Base-by-base conservation (phyloP, 2,329 filamentous ascomycete genomes). In the Bipolaris sorokiniana region DNA sequence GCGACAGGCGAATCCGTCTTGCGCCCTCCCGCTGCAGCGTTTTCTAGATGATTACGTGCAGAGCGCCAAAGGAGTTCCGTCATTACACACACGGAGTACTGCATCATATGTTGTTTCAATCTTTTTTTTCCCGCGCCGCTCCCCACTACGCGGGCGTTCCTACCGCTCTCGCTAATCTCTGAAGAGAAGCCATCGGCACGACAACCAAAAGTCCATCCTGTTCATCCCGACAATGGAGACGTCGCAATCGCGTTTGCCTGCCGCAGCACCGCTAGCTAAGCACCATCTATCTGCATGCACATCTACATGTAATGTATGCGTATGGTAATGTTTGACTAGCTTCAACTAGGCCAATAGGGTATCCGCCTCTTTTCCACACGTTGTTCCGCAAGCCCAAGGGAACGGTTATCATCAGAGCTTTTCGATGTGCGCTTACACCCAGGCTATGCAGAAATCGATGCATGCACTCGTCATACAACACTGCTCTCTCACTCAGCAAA, bases 291-390 rank as follows among this genome's bases (percentile, higher is more conserved):
- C 31, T 48, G 36, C 23, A 60, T 56, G 53, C 59, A 58, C 46
- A 60, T 60, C 45, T 36, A 56, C 42, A 41, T 63, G 64, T 65
- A 63, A 62, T 62, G 15, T 51, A 50, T 56, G 56, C 50, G 41
- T 56, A 46, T 47, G 47, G 23, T 16, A 13, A 31, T 31, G 28
- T 31, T 31, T 42, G 9, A 54, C 41, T 51, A 54, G 53, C 28
- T 53, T 45, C 58, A 46, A 33, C 51, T 52, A 48, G 51, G 40
- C 28, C 56, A 41, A 7, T 26, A 22, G 15, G 15, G 58, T 48
- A 54, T 48, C 44, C 56, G 49, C 51, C 15, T 53, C 56, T 41
- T 54, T 41, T 53, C 47, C 38, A 51, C 46, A 42, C 22, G 23
- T 48, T 47, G 26, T 41, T 33, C 15, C 42, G 46, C 42, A 49